Conservation (phyloP, 768 basidiomycete genomes). For the Mycena vitilis region DNA sequence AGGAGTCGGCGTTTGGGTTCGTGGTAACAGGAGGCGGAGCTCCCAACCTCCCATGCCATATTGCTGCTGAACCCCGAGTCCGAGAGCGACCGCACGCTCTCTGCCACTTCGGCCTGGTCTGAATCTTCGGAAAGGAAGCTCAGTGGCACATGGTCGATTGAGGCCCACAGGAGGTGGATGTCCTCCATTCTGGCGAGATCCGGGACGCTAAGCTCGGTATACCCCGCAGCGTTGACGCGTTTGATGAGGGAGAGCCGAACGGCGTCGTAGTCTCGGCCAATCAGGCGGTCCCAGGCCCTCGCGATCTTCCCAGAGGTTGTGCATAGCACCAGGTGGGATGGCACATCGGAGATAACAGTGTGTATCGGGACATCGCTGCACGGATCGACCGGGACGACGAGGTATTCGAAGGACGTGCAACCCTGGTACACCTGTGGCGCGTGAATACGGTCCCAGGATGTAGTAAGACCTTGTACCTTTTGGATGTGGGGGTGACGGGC, state of each 20-base stretch:
- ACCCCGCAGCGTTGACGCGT: background rate
- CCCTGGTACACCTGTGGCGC: background rate
- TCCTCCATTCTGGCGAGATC: background rate
- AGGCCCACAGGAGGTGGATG: background rate
- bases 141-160: slow-evolving; percentile 1
- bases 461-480: background rate
- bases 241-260: background rate
- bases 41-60: slow-evolving; percentile 1
- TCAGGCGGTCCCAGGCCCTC: background rate
- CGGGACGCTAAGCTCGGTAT: too few relatives aligned
- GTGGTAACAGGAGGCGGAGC: background rate
- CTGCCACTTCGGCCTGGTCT: slow-evolving; percentile 2
- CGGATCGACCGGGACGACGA: slow-evolving; percentile 14
- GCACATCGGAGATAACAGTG: background rate
- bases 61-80: slow-evolving; percentile 2
- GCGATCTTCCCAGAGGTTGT: background rate
- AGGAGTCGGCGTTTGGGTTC: slow-evolving; percentile 18
- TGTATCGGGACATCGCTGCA: background rate
- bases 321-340: slow-evolving; percentile 14
- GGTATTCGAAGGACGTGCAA: slow-evolving; percentile 16
- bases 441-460: background rate
- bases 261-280: background rate
- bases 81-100: background rate
- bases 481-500: slow-evolving; percentile 3
- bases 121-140: slow-evolving; percentile 20